Percentiles rank a stretch among this genome's conserved stretches.
phyloP scores from a whole-genome alignment of 2,329 filamentous ascomycete genomes.

The Microdochium paspali region DNA sequence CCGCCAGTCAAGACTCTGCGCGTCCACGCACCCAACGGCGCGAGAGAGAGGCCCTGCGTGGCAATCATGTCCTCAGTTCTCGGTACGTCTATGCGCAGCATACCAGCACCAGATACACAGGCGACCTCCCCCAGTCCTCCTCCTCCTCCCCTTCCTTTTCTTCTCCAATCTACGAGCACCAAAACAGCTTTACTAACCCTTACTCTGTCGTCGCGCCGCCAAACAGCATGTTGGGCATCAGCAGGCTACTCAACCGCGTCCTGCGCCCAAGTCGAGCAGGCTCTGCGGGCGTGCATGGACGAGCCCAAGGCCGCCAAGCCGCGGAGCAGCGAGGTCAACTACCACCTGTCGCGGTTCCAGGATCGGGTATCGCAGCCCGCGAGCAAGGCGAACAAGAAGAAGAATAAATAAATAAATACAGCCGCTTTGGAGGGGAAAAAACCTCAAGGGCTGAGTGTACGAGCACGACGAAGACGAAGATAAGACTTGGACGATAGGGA shows the following conservation, averaged over 20 bases:
- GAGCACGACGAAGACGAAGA: neutral
- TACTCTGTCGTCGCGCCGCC: neutral
- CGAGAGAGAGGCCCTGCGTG: constrained; percentile 42
- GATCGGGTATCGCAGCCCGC: constrained; percentile 53
- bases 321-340: constrained; percentile 79
- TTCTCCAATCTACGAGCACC: too few species aligned
- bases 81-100: too few species aligned
- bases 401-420: constrained; percentile 10
- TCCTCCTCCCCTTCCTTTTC: too few species aligned
- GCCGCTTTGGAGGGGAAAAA: constrained; percentile 2
- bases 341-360: constrained; percentile 75
- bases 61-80: constrained; percentile 48
- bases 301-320: constrained; percentile 43
- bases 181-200: neutral
- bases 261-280: constrained; percentile 49
- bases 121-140: too few species aligned
- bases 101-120: too few species aligned
- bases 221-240: constrained; percentile 73
- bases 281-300: constrained; percentile 70
- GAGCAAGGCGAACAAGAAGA: constrained; percentile 34
- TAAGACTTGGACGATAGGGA: too few species aligned
- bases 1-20: constrained; percentile 46
- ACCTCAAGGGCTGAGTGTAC: constrained; percentile 10
- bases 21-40: constrained; percentile 41
- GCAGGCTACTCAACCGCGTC: constrained; percentile 56